Conservation (phyloP, 148 eudicot genomes). For the Linanthus parryae region DNA sequence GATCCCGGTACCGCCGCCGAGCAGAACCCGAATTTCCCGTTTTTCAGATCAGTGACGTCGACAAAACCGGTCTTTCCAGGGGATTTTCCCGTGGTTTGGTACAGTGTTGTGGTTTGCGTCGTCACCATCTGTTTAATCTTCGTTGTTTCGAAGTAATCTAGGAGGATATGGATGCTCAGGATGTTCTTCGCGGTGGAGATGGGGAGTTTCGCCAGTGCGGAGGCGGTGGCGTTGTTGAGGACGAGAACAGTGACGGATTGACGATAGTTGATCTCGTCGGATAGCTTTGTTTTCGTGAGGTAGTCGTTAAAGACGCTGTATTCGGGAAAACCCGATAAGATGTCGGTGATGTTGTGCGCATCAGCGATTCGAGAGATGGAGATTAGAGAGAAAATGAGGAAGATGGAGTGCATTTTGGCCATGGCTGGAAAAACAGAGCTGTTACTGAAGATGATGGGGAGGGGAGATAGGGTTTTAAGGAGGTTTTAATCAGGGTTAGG, state of each 20-base stretch:
- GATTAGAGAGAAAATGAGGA: conserved; percentile 19
- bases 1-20: conserved; percentile 41
- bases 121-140: conserved; percentile 60
- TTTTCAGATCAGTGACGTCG: conserved; percentile 54
- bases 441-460: not conserved
- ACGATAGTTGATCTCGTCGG: conserved; percentile 75
- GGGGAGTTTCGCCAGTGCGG: conserved; percentile 35
- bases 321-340: conserved; percentile 41
- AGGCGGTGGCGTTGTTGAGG: conserved; percentile 40
- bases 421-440: not conserved
- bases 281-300: conserved; percentile 62
- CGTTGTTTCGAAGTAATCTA: conserved; percentile 52
- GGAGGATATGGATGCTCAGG: conserved; percentile 51
- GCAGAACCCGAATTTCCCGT: conserved; percentile 56
- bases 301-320: conserved; percentile 41
- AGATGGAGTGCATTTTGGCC: conserved; percentile 2
- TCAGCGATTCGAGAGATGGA: conserved; percentile 3
- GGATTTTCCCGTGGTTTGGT: conserved; percentile 65
- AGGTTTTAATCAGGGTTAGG: too few relatives aligned
- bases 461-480: too few relatives aligned
- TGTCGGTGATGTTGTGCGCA: conserved; percentile 66
- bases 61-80: conserved; percentile 31
- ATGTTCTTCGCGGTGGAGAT: conserved; percentile 42
- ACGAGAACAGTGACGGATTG: conserved; percentile 70
- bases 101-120: conserved; percentile 41